phyloP scores from a whole-genome alignment of 352 stramenopile genomes.

The Phytophthora aleatoria region DNA sequence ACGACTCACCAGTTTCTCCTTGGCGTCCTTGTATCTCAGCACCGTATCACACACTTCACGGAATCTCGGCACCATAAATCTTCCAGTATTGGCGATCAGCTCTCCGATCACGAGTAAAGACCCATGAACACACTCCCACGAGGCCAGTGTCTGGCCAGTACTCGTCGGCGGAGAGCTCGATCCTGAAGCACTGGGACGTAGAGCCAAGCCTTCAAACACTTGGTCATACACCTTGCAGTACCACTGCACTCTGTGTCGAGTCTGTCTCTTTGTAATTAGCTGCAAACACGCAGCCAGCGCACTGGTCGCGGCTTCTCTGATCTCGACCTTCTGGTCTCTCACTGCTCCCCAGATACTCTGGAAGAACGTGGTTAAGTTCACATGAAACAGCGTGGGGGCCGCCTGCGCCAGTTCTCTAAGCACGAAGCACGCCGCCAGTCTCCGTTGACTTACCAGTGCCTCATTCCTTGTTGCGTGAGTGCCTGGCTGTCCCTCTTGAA shows the following conservation, averaged over 20 bases:
- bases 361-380: slow-evolving; percentile 92
- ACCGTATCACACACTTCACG: slow-evolving; percentile 95
- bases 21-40: slow-evolving; percentile 91
- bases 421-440: slow-evolving; percentile 85
- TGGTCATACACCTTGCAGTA: slow-evolving; percentile 93
- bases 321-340: slow-evolving; percentile 73
- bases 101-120: slow-evolving; percentile 95
- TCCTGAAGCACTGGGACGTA: slow-evolving; percentile 17
- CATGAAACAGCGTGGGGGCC: slow-evolving; percentile 90
- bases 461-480: slow-evolving; percentile 50
- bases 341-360: slow-evolving; percentile 91
- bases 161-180: slow-evolving; percentile 20
- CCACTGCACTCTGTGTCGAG: slow-evolving; percentile 87
- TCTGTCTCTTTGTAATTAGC: slow-evolving; percentile 84
- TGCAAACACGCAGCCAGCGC: slow-evolving; percentile 89
- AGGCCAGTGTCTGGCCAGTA: slow-evolving; percentile 30
- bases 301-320: slow-evolving; percentile 81
- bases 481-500: slow-evolving; percentile 47
- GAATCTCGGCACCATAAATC: slow-evolving; percentile 98
- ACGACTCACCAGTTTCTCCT: slow-evolving; percentile 85
- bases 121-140: slow-evolving; percentile 91
- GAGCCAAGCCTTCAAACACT: slow-evolving; percentile 78
- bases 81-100: slow-evolving; percentile 93
- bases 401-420: slow-evolving; percentile 86
- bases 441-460: slow-evolving; percentile 71